Base-by-base conservation (phyloP, 768 basidiomycete species). In the Leccinellum luteum region DNA sequence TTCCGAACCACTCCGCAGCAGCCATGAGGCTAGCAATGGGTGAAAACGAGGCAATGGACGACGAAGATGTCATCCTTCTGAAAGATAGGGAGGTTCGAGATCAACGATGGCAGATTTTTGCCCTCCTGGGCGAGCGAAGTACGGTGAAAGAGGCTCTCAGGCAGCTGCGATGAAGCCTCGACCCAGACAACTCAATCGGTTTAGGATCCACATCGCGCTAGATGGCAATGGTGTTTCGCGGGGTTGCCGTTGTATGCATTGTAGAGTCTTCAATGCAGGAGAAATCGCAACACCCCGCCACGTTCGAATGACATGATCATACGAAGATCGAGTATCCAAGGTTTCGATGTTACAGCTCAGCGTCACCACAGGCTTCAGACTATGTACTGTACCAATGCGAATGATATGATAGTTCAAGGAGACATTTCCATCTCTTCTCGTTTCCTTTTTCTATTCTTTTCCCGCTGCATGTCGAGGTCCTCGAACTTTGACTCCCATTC, bases 1-100 rank as follows among this genome's bases (percentile, higher is more conserved):
- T 92, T n/a, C 90, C 90, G 12, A 88, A 90, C 66, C 82, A 81
- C 56, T 89, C 87, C 31, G 90, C 90, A 12, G 83, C 88, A 19
- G 90, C 89, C 14, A 84, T 85, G 81, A 84, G 84, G 15, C 76
- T 92, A 19, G 81, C 85, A 9, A 66, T 81, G 47, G 82, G 84
- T 14, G 82, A 81, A 27, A 79, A 80, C 30, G 80, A 83, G 28
- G 60, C 66, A 17, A 63, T 72, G 31, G 67, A 81, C 23, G 78
- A 80, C 49, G 78, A 81, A 59, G 79, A 84, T 55, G 66, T 81
- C 23, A 69, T 73, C 4, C 66, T 85, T 15, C 71, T 88, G 44
- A 85, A 85, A 66, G 82, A 86, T 60, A 75, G 84, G 21, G 86
- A 89, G 60, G 81, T 84, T 17, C 75, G 80, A 50, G 87, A 91